Evolutionary conservation across 805 yeast genomes (phyloP).

Genomic region (Candida railenensis): DNA sequence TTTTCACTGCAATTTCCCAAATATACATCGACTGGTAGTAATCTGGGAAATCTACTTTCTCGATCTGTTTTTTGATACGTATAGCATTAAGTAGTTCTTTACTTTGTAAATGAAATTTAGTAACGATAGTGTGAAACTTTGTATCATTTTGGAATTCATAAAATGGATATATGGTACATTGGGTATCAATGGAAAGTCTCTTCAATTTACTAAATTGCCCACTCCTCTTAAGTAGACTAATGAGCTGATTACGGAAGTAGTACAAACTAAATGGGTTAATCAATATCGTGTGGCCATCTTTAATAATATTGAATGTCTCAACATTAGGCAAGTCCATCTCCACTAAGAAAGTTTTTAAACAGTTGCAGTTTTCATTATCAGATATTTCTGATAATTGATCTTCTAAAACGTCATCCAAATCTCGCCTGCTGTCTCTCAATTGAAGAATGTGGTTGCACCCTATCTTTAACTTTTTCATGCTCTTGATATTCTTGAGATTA

Average conservation of each 20-base stretch:
- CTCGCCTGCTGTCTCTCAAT: background rate
- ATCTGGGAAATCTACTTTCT: constrained; percentile 6
- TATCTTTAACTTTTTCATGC: constrained; percentile 6
- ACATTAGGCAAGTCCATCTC: background rate
- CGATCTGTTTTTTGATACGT: background rate
- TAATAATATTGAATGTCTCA: background rate
- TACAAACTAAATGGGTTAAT: constrained; percentile 4
- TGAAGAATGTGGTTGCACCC: constrained; percentile 11
- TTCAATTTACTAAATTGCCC: constrained; percentile 1
- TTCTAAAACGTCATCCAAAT: background rate
- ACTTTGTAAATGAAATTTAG: background rate
- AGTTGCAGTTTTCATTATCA: constrained; percentile 6
- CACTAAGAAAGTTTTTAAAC: constrained; percentile 7
- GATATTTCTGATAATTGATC: background rate
- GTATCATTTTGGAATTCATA: background rate
- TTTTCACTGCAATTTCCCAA: constrained; percentile 7
- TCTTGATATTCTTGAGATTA: background rate
- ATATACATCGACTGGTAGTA: constrained; percentile 10
- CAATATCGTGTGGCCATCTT: constrained; percentile 1
- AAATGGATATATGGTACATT: constrained; percentile 8
- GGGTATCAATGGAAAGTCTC: constrained; percentile 8
- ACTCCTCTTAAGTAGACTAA: background rate
- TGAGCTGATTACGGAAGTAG: constrained; percentile 7
- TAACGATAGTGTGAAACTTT: background rate
- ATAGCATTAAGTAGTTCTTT: background rate